Evolutionary conservation across 2,329 filamentous ascomycete genomes (phyloP), one percentile per base, ranked within the genome.

Genomic region (Huntiella moniliformis): DNA sequence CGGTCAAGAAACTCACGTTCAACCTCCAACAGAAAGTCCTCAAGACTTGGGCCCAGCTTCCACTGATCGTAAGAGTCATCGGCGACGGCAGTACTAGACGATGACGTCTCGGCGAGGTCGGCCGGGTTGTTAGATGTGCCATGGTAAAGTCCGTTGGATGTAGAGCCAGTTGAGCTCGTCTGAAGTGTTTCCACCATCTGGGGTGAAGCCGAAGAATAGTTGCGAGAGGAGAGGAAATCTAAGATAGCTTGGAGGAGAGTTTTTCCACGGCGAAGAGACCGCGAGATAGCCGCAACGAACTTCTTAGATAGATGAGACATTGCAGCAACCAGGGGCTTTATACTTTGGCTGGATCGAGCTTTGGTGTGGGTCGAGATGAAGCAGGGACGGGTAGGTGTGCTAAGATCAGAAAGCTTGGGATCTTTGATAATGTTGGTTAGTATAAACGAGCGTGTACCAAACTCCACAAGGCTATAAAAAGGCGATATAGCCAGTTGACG

Each of bases 11-110:
- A 59, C 3, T 67, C 60, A 34, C 61, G 58, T 56, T 75, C 68
- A n/a, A 68, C 71, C 49, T 76, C 70, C 44, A 61, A 60, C 47
- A 79, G 59, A 53, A 78, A 79, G 11, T 70, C 66, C n/a, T 65
- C 60, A 34, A 65, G 53, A 45, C 55, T 63, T 11, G 39, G 38
- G 3, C 18, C 28, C 37, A 33, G 13, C 28, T 42, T 46, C 12
- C 13, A 38, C 6, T 31, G 17, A 16, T 45, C 43, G 39, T 42
- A 33, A 16, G 38, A 35, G 16, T 38, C 36, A 7, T 45, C 47
- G n/a, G 37, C 38, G 28, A 49, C 35, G 1, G 47, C 43, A 31
- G 47, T 49, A 16, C 43, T 46, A 7, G 47, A 49, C 11, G 47
- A 49, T 10, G 47, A 49, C 11, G 47, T 42, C 18, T 40, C 34